Percentiles rank a stretch among this genome's conserved stretches.
Conservation (phyloP, 352 stramenopile genomes). For the Phytopythium vexans region DNA sequence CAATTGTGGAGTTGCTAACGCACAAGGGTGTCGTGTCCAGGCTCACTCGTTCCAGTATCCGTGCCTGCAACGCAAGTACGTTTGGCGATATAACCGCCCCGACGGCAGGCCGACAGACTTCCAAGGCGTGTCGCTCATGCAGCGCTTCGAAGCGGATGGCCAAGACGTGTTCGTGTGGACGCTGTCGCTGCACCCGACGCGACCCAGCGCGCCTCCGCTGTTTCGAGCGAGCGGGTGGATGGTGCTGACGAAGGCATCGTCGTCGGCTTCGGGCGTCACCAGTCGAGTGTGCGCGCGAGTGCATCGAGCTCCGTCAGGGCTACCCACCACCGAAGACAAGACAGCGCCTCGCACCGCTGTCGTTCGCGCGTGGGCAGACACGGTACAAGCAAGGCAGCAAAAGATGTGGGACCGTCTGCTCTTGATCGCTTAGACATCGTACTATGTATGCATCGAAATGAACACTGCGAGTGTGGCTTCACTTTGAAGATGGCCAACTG, state of each 20-base stretch:
- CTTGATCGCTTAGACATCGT: no score
- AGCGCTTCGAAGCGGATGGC: background rate
- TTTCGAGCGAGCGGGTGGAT: conserved; percentile 7
- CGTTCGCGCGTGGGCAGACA: no score
- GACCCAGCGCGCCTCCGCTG: background rate
- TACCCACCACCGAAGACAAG: background rate
- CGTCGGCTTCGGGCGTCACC: background rate
- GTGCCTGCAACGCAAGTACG: conserved; percentile 2
- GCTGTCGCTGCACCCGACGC: background rate
- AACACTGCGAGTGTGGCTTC: no score
- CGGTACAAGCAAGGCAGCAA: no score
- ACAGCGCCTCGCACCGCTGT: no score
- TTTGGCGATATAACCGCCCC: background rate
- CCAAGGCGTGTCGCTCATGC: conserved; percentile 3
- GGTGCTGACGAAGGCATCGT: background rate
- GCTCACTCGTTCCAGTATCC: background rate
- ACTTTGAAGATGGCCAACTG: no score
- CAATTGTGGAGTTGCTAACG: background rate
- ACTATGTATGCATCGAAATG: no score
- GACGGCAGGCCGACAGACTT: background rate
- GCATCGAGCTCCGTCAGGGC: background rate
- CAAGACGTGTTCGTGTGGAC: conserved; percentile 3
- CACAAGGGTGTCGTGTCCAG: background rate
- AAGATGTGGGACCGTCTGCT: no score
- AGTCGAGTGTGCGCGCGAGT: background rate